These are phyloP conservation scores for Coniella vitis DNA, from an alignment of 2,329 filamentous ascomycete genomes.

Conservation along the genomic window DNA sequence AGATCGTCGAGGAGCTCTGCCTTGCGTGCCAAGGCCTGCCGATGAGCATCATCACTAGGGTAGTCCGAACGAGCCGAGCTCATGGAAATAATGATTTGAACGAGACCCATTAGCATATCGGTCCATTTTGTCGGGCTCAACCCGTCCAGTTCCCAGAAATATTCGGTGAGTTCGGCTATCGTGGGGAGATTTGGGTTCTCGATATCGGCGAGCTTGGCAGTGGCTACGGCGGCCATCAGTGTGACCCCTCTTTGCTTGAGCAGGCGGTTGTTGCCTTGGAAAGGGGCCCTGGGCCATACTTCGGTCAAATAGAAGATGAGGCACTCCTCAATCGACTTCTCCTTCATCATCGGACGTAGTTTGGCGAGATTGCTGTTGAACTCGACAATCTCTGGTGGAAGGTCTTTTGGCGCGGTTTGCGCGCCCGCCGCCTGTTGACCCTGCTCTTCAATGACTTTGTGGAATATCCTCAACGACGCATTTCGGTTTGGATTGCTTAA, in stretches of 20 bases:
- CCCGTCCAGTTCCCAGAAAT: conserved; percentile 28
- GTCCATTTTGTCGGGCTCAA: conserved; percentile 29
- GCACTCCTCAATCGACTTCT: conserved; percentile 17
- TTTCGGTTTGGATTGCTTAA: neutral
- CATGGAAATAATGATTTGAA: conserved; percentile 26
- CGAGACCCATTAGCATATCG: conserved; percentile 26
- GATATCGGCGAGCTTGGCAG: conserved; percentile 27
- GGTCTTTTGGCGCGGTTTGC: neutral
- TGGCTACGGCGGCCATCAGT: conserved; percentile 26
- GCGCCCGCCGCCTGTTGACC: neutral
- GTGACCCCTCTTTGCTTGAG: conserved; percentile 19
- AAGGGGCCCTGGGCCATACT: conserved; percentile 16
- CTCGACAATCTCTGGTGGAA: conserved; percentile 14
- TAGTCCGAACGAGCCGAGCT: conserved; percentile 22
- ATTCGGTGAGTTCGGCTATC: conserved; percentile 31
- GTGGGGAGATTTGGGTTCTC: conserved; percentile 26
- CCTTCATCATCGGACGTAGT: conserved; percentile 23
- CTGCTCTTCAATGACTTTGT: conserved; percentile 9
- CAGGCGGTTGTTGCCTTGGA: conserved; percentile 20
- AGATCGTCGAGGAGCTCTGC: conserved; percentile 32
- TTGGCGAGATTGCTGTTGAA: conserved; percentile 24
- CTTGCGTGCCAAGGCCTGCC: conserved; percentile 24
- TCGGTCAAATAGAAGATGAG: conserved; percentile 27
- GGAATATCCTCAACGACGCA: conserved; percentile 9
- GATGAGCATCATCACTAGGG: conserved; percentile 22